Evolutionary conservation across 73 alveolate genomes (phyloP).

Genomic region (Paramecium octaurelia): DNA sequence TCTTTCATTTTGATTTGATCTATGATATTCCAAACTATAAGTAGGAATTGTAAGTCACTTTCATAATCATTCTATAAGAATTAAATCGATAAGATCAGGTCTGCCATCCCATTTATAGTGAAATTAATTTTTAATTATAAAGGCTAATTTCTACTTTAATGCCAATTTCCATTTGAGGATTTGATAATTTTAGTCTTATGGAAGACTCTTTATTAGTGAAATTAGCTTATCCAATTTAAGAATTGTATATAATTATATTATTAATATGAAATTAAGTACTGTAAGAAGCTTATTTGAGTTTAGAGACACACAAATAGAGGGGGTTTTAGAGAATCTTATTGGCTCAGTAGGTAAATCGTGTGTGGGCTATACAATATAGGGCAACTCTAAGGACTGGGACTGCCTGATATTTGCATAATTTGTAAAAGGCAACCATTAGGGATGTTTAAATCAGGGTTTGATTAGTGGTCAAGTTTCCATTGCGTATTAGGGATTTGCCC

Average conservation of each 20-base stretch:
- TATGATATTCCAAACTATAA: too few species aligned
- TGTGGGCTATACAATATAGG: neutral
- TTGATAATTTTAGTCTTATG: neutral
- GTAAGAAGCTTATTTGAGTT: neutral
- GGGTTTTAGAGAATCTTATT: neutral
- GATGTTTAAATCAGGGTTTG: neutral
- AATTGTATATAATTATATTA: neutral
- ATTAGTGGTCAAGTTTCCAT: neutral
- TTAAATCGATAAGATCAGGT: neutral
- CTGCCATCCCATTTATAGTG: neutral
- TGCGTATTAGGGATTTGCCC: neutral
- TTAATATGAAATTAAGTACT: neutral
- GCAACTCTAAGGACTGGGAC: neutral
- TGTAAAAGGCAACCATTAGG: neutral
- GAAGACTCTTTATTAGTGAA: neutral
- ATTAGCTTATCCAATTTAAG: neutral
- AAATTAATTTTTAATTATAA: neutral
- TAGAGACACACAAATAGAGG: neutral
- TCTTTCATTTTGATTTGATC: too few species aligned
- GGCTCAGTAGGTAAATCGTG: neutral
- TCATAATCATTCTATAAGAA: too few species aligned
- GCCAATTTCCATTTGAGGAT: neutral
- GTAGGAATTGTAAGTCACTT: too few species aligned
- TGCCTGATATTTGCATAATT: conserved; percentile 17
- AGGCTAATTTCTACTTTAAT: neutral